Percentiles rank a stretch among this genome's conserved stretches.
phyloP scores from a whole-genome alignment of 345 rosid species.

The Cardiospermum halicacabum region DNA sequence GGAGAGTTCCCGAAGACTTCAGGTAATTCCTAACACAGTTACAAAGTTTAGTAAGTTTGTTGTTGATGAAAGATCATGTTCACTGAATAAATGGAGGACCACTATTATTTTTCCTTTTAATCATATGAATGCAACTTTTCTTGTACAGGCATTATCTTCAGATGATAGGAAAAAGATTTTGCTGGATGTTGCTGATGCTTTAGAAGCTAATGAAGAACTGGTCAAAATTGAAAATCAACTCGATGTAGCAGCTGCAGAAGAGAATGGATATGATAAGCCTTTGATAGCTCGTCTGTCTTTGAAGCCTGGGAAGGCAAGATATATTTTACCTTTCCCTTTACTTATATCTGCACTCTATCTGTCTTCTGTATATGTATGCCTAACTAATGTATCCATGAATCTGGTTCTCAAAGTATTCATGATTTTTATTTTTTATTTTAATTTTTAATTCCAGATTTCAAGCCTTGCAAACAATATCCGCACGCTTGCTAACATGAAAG shows the following conservation, averaged over 20 bases:
- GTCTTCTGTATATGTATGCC: slow-evolving; percentile 1
- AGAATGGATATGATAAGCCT: slow-evolving; percentile 70
- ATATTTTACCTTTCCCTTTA: not conserved
- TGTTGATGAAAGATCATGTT: slow-evolving; percentile 5
- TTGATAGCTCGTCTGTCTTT: slow-evolving; percentile 74
- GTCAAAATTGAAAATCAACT: slow-evolving; percentile 70
- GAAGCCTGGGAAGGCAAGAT: slow-evolving; percentile 83
- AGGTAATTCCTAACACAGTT: slow-evolving; percentile 41
- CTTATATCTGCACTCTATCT: slow-evolving; percentile 4
- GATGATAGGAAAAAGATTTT: slow-evolving; percentile 69
- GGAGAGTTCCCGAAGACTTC: slow-evolving; percentile 85
- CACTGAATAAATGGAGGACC: slow-evolving; percentile 8
- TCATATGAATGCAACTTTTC: slow-evolving; percentile 7
- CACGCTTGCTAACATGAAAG: slow-evolving; percentile 89
- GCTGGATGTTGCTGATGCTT: slow-evolving; percentile 74
- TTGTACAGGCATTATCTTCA: slow-evolving; percentile 59
- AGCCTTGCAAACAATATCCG: slow-evolving; percentile 79
- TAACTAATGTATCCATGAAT: not conserved
- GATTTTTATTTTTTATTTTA: slow-evolving; percentile 9
- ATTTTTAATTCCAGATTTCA: slow-evolving; percentile 44
- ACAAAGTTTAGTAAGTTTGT: slow-evolving; percentile 7
- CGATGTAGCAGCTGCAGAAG: slow-evolving; percentile 75
- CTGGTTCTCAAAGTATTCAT: not conserved
- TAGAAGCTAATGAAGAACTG: slow-evolving; percentile 67
- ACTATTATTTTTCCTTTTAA: not conserved